Evolutionary conservation across 2,329 filamentous ascomycete genomes (phyloP).

Genomic region (Trichoderma atroviride): DNA sequence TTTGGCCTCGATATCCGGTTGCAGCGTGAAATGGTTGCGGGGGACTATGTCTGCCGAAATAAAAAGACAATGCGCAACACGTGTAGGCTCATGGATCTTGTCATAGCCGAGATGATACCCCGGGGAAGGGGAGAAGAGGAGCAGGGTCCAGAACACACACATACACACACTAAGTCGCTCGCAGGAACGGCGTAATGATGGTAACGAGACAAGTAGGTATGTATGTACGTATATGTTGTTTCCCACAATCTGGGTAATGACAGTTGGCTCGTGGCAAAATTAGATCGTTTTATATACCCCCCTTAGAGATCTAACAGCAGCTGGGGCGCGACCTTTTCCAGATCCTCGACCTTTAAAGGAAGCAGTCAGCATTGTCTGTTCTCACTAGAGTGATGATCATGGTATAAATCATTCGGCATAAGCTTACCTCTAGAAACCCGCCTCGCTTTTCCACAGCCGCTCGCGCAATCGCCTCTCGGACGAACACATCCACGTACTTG

Average conservation of each 20-base stretch:
- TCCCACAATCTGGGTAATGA: not conserved
- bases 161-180: not conserved
- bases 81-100: not conserved
- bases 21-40: not conserved
- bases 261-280: not conserved
- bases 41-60: not conserved
- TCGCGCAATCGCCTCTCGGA: constrained; percentile 83
- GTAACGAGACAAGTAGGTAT: not conserved
- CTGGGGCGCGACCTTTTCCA: constrained; percentile 86
- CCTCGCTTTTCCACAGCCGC: constrained; percentile 70
- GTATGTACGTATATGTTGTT: too few relatives aligned
- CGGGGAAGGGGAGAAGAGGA: not conserved
- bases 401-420: not conserved
- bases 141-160: not conserved
- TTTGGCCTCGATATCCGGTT: not conserved
- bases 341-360: constrained; percentile 70
- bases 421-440: constrained; percentile 72
- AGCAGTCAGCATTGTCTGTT: constrained; percentile 25
- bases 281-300: not conserved
- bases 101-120: not conserved
- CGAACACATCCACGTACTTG: constrained; percentile 89
- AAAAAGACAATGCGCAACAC: not conserved
- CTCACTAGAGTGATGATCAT: not conserved
- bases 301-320: constrained; percentile 80
- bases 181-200: not conserved